A percentile compares a stretch with the other conserved stretches of the same genome.
phyloP scores from a whole-genome alignment of 257 asterid species.

The Solanum virginianum region DNA sequence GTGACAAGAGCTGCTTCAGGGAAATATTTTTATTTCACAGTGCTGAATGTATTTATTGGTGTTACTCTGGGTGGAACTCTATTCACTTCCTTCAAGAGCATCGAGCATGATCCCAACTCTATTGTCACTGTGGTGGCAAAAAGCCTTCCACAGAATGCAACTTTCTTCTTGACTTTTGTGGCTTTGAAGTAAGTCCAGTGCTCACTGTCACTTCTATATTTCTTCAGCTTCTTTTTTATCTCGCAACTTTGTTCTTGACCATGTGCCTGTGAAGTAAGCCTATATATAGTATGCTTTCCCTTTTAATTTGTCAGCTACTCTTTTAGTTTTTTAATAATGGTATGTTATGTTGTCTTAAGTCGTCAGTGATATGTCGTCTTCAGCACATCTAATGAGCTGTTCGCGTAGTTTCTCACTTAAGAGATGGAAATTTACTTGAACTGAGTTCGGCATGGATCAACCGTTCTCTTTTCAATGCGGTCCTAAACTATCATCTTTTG shows the following conservation, averaged over 20 bases:
- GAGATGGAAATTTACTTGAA: background rate
- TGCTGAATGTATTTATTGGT: slow-evolving; percentile 80
- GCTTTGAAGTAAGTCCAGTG: slow-evolving; percentile 69
- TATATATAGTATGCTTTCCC: background rate
- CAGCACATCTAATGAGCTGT: background rate
- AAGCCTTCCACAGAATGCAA: slow-evolving; percentile 89
- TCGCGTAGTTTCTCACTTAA: background rate
- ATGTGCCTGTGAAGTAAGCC: slow-evolving; percentile 73
- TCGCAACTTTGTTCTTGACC: slow-evolving; percentile 77
- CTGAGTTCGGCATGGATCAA: background rate
- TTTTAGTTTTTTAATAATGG: background rate
- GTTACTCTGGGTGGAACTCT: slow-evolving; percentile 73
- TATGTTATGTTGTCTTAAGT: background rate
- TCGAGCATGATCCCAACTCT: slow-evolving; percentile 39
- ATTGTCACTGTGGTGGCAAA: slow-evolving; percentile 33
- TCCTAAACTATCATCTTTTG: background rate
- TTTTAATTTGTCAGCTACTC: background rate
- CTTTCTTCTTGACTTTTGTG: slow-evolving; percentile 89
- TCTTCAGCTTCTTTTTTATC: background rate
- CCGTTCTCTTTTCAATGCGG: background rate
- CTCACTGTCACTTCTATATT: background rate
- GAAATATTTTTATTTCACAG: slow-evolving; percentile 70
- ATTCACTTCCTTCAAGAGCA: slow-evolving; percentile 30
- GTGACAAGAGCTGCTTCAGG: slow-evolving; percentile 84
- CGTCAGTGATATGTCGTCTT: background rate